Base-by-base conservation (phyloP, 2,329 filamentous ascomycete species). In the Paracoccidioides brasiliensis region DNA sequence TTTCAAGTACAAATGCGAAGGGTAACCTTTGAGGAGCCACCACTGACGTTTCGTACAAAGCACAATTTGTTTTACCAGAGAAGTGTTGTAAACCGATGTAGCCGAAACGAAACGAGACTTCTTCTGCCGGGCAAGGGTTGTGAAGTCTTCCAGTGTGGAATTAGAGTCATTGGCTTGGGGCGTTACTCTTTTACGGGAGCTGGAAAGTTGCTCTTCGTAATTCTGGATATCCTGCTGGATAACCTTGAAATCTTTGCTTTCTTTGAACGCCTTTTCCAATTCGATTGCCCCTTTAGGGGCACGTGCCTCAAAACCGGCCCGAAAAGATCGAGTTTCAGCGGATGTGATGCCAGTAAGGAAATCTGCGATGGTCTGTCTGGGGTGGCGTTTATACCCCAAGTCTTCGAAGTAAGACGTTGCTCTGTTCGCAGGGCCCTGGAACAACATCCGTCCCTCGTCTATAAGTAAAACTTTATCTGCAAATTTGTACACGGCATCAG, bases 401-500 rank as follows among this genome's bases (percentile, higher is more conserved):
- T 79, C 75, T 61, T 81, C 76, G 62, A 86, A 85, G 65, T 84
- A 86, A 22, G 73, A 69, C 56, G 76, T 78, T 1, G 83, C 83
- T 40, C 79, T 74, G 9, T 69, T 67, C 1, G 76, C 74, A 0
- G 75, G 78, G 0, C 83, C 83, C 61, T 80, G 78, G 66, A 78
- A 86, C 51, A 84, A 76, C 67, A 81, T 78, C 1, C 80, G 78
- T 0, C 86, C 86, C 58, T 81, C 74, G 58, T 89, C 83, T 45
- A 89, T 85, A 15, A 88, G 78, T 14, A 88, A 69, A 2, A 89
- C 84, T 66, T 88, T 88, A 66, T 90, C 85, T 74, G 88, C 85
- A 32, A 84, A 71, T 53, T 81, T 74, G 63, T 83, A 84, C 54
- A 85, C 82, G 5, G 78, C 78, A 62, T 85, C 80, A 22, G 80